These are phyloP conservation scores for Lachancea kluyveri DNA, from an alignment of 805 yeast species.

Conservation along the genomic window DNA sequence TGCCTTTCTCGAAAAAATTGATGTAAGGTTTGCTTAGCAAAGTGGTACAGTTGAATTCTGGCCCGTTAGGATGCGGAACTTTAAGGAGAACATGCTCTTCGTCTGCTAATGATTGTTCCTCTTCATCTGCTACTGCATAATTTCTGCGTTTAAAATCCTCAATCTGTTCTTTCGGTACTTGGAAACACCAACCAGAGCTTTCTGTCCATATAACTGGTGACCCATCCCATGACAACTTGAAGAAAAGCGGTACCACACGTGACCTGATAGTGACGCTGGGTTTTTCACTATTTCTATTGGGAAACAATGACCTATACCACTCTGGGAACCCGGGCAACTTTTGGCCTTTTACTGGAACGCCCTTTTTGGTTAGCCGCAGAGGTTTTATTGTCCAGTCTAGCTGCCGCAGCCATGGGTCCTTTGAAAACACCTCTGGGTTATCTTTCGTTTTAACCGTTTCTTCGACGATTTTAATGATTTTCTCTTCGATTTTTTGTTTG, in stretches of 20 bases:
- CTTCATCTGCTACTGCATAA: slow-evolving; percentile 26
- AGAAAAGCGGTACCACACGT: slow-evolving; percentile 66
- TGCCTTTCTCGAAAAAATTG: slow-evolving; percentile 64
- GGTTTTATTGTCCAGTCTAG: slow-evolving; percentile 78
- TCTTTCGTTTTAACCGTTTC: slow-evolving; percentile 46
- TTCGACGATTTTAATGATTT: slow-evolving; percentile 53
- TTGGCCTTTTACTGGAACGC: slow-evolving; percentile 63
- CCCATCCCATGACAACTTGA: slow-evolving; percentile 80
- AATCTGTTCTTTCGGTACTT: slow-evolving; percentile 37
- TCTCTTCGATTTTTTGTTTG: slow-evolving; percentile 48
- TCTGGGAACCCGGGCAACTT: slow-evolving; percentile 86
- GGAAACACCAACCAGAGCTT: slow-evolving; percentile 82
- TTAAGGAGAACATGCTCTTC: slow-evolving; percentile 50
- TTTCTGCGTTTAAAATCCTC: slow-evolving; percentile 32
- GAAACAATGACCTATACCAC: slow-evolving; percentile 71
- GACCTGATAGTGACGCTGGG: slow-evolving; percentile 65
- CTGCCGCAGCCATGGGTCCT: slow-evolving; percentile 89
- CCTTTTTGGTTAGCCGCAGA: slow-evolving; percentile 56
- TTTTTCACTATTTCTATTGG: slow-evolving; percentile 31
- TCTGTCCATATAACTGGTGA: slow-evolving; percentile 79
- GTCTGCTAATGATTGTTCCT: slow-evolving; percentile 9
- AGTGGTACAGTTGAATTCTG: slow-evolving; percentile 61
- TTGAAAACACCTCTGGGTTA: slow-evolving; percentile 34
- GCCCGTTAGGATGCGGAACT: slow-evolving; percentile 87
- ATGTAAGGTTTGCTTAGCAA: slow-evolving; percentile 74